Evolutionary conservation across 2,329 filamentous ascomycete genomes (phyloP).

Genomic region (Fusarium xyrophilum): DNA sequence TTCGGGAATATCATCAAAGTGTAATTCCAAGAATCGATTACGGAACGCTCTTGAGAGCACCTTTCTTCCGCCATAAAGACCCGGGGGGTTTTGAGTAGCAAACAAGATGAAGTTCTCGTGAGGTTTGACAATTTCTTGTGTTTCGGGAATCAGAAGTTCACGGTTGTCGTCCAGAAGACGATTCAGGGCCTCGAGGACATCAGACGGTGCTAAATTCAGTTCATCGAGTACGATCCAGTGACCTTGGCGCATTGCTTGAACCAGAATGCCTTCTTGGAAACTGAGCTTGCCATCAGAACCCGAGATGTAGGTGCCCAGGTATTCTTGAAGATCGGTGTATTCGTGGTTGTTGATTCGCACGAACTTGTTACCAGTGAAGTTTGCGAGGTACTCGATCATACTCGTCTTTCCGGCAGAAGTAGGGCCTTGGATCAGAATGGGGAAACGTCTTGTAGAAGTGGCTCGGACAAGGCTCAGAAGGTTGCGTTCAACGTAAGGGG

Average conservation of each 20-base stretch:
- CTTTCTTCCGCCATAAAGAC: slow-evolving; percentile 94
- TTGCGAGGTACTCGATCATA: slow-evolving; percentile 99
- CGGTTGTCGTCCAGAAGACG: slow-evolving; percentile 94
- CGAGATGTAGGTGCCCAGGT: slow-evolving; percentile 92
- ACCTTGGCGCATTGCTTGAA: slow-evolving; percentile 88
- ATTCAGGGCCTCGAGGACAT: slow-evolving; percentile 96
- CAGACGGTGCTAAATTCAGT: slow-evolving; percentile 93
- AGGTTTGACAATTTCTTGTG: slow-evolving; percentile 89
- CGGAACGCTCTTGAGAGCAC: slow-evolving; percentile 92
- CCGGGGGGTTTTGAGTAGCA: slow-evolving; percentile 95
- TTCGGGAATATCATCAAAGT: slow-evolving; percentile 98
- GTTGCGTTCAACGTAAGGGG: slow-evolving; percentile 92
- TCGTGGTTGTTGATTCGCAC: slow-evolving; percentile 99
- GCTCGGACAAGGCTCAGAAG: slow-evolving; percentile 93
- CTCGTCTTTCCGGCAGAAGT: slow-evolving; percentile 98
- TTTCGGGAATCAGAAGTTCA: slow-evolving; percentile 94
- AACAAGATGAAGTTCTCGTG: slow-evolving; percentile 98
- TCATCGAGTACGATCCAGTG: slow-evolving; percentile 99
- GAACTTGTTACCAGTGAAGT: slow-evolving; percentile 94
- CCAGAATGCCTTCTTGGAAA: slow-evolving; percentile 93
- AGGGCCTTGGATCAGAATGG: slow-evolving; percentile 93
- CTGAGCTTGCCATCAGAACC: slow-evolving; percentile 81
- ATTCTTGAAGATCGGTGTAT: slow-evolving; percentile 97
- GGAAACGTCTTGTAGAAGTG: slow-evolving; percentile 89
- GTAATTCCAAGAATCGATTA: slow-evolving; percentile 94